Conservation (phyloP, 75 land plant genomes). For the Cupressus sempervirens region DNA sequence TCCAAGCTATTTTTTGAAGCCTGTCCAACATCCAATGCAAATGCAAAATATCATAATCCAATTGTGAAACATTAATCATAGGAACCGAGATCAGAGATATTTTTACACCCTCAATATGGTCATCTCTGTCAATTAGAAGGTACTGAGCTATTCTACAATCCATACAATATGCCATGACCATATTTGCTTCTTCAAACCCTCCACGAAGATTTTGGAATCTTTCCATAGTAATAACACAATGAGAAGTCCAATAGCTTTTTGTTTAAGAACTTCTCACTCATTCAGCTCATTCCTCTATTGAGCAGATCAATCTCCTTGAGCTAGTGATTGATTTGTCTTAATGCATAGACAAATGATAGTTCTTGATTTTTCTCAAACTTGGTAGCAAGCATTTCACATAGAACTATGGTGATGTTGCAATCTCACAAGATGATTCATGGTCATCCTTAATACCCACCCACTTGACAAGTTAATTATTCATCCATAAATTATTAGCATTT, state of each 20-base stretch:
- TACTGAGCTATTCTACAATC: constrained; percentile 39
- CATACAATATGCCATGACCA: constrained; percentile 38
- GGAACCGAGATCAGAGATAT: constrained; percentile 46
- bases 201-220: constrained; percentile 53
- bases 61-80: constrained; percentile 32
- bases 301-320: too few species aligned
- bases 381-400: too few species aligned
- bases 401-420: too few species aligned
- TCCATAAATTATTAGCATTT: too few species aligned
- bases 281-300: constrained; percentile 60
- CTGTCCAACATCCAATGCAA: constrained; percentile 70
- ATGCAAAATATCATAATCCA: constrained; percentile 62
- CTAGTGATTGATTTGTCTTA: too few species aligned
- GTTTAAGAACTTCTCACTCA: constrained; percentile 33
- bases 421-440: too few species aligned
- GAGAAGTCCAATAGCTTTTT: constrained; percentile 58
- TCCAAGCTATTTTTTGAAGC: constrained; percentile 60
- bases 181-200: constrained; percentile 57
- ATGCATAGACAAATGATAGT: too few species aligned
- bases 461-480: too few species aligned
- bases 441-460: too few species aligned
- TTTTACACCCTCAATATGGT: constrained; percentile 79
- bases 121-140: constrained; percentile 29
- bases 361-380: too few species aligned
- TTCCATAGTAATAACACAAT: constrained; percentile 59